These are phyloP conservation scores for Phytophthora ramorum DNA, from an alignment of 352 stramenopile species.

Conservation along the genomic window DNA sequence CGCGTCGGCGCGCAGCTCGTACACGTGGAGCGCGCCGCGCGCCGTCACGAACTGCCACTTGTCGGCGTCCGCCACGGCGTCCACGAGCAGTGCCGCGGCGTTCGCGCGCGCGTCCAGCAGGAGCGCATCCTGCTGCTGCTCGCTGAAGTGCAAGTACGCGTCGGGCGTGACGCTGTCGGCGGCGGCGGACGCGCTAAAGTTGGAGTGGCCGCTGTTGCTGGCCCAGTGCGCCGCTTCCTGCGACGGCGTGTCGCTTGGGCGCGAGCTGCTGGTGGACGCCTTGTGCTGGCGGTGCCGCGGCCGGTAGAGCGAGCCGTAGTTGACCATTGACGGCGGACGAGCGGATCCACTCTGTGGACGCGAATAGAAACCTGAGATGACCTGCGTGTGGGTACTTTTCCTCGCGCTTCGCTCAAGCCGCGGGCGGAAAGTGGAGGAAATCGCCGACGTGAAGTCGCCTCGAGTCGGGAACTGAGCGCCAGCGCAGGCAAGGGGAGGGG, in stretches of 20 bases:
- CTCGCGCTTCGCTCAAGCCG: neutral
- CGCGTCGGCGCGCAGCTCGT: constrained; percentile 58
- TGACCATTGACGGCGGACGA: constrained; percentile 29
- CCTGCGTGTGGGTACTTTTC: constrained; percentile 19
- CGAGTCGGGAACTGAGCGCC: constrained; percentile 45
- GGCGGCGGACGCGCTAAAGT: constrained; percentile 8
- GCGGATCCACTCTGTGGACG: constrained; percentile 32
- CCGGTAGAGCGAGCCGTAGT: constrained; percentile 45
- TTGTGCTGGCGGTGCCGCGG: constrained; percentile 35
- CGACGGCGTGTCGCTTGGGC: constrained; percentile 29
- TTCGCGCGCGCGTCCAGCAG: constrained; percentile 53
- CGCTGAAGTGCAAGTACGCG: constrained; percentile 65
- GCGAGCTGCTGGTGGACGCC: constrained; percentile 25
- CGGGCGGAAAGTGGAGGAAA: neutral
- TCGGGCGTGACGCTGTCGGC: constrained; percentile 23
- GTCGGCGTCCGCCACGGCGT: constrained; percentile 62
- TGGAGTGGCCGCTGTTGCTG: constrained; percentile 26
- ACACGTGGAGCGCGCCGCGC: constrained; percentile 51
- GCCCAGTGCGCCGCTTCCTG: constrained; percentile 27
- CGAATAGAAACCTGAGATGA: constrained; percentile 18
- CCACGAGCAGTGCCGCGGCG: constrained; percentile 61
- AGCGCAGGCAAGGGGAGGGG: constrained; percentile 18
- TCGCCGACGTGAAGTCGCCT: constrained; percentile 2
- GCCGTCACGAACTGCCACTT: constrained; percentile 72
- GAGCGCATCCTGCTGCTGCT: constrained; percentile 56